Conservation (phyloP, 2,329 filamentous ascomycete species). For the Metarhizium brunneum region DNA sequence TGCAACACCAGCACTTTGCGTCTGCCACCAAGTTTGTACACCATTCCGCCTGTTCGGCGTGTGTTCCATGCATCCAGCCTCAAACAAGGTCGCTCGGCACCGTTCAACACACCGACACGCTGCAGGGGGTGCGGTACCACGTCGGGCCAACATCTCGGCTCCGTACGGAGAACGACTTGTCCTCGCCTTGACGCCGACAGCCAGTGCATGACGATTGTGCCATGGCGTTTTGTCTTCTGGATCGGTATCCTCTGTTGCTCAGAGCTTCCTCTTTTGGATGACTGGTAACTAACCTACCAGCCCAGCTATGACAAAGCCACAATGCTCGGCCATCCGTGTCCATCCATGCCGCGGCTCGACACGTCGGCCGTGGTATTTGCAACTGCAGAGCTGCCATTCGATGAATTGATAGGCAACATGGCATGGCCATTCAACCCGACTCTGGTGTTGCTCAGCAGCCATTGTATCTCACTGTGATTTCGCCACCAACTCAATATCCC, state of each 20-base stretch:
- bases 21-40: not conserved
- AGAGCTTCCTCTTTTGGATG: not conserved
- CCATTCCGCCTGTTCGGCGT: not conserved
- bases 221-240: too few relatives aligned
- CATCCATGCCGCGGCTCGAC: too few relatives aligned
- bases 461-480: too few relatives aligned
- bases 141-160: slow-evolving; percentile 3
- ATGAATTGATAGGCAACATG: not conserved
- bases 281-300: not conserved
- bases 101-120: not conserved
- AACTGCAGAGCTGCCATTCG: too few relatives aligned
- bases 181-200: slow-evolving; percentile 1
- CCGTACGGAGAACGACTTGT: slow-evolving; percentile 1
- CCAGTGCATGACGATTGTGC: too few relatives aligned
- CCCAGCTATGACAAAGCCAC: not conserved
- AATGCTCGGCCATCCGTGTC: not conserved
- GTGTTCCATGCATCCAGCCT: slow-evolving; percentile 2
- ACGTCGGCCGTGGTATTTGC: too few relatives aligned
- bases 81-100: not conserved
- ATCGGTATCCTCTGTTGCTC: too few relatives aligned
- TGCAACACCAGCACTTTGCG: not conserved
- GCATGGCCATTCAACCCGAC: too few relatives aligned
- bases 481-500: too few relatives aligned
- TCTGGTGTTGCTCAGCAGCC: too few relatives aligned
- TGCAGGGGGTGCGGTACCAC: not conserved